A percentile compares a stretch with the other conserved stretches of the same genome.
phyloP scores from a whole-genome alignment of 2,329 filamentous ascomycete genomes.

The Epichloe hybrida region DNA sequence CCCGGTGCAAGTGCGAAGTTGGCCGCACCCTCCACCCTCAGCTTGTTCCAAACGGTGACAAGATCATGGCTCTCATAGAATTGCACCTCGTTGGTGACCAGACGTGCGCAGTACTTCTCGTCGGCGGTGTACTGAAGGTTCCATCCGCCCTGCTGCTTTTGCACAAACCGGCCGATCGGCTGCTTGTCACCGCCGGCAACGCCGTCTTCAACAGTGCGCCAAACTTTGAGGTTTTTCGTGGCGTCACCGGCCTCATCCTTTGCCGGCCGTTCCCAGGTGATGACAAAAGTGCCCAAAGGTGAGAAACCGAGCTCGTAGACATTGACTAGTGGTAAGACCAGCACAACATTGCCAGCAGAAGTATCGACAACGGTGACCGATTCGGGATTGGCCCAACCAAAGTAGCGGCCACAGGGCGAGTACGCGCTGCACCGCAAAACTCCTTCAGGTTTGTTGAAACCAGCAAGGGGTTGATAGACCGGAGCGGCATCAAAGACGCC shows the following conservation, averaged over 20 bases:
- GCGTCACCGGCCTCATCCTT: constrained; percentile 93
- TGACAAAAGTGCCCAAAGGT: constrained; percentile 79
- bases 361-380: constrained; percentile 77
- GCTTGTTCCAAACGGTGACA: constrained; percentile 83
- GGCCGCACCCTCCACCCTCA: constrained; percentile 77
- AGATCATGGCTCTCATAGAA: constrained; percentile 88
- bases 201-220: constrained; percentile 65
- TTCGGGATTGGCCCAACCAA: constrained; percentile 85
- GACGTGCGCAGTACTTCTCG: constrained; percentile 83
- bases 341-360: constrained; percentile 58
- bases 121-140: constrained; percentile 94
- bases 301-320: constrained; percentile 95
- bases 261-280: constrained; percentile 86
- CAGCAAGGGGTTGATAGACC: constrained; percentile 70
- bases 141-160: constrained; percentile 92
- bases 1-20: constrained; percentile 86
- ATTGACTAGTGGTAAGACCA: constrained; percentile 63
- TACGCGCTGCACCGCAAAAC: constrained; percentile 92
- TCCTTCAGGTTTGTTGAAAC: constrained; percentile 78
- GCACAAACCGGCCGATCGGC: constrained; percentile 79
- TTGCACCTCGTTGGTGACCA: constrained; percentile 94
- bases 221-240: constrained; percentile 96
- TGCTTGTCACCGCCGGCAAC: constrained; percentile 50
- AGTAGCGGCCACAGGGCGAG: constrained; percentile 90
- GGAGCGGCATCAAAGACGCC: constrained; percentile 86